phyloP scores from a whole-genome alignment of 116 monocot genomes.

The Trichopus zeylanicus region DNA sequence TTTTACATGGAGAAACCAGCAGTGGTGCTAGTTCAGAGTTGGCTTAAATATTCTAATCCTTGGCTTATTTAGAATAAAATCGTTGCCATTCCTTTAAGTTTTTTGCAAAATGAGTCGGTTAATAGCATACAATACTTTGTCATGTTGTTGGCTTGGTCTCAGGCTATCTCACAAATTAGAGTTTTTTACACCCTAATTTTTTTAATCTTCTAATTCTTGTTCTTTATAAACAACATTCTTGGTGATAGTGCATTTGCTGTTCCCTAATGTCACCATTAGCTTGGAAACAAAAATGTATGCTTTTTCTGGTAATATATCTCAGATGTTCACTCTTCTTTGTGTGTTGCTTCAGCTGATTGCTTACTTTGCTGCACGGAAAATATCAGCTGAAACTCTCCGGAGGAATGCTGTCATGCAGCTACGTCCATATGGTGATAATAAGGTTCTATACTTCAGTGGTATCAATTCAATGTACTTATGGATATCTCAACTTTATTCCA shows the following conservation, averaged over 20 bases:
- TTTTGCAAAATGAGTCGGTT: neutral
- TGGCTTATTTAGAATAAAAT: neutral
- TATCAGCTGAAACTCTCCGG: constrained; percentile 62
- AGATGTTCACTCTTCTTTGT: constrained; percentile 1
- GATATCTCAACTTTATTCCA: too few relatives aligned
- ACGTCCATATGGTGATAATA: constrained; percentile 16
- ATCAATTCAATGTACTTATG: too few relatives aligned
- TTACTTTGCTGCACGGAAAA: constrained; percentile 54
- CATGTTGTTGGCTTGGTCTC: neutral
- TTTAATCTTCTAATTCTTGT: neutral
- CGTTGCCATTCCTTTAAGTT: neutral
- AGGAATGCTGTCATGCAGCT: constrained; percentile 84
- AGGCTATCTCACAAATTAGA: neutral
- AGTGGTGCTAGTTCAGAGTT: neutral
- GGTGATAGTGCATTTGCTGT: neutral
- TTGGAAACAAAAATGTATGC: neutral
- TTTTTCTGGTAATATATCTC: neutral
- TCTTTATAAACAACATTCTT: neutral
- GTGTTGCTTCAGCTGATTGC: constrained; percentile 35
- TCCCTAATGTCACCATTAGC: neutral
- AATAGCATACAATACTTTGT: neutral
- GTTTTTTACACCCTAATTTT: neutral
- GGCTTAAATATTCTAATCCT: neutral
- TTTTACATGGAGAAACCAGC: neutral
- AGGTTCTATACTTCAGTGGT: too few relatives aligned